These are phyloP conservation scores for Suillus ampliporus DNA, from an alignment of 768 basidiomycete species.

Conservation along the genomic window DNA sequence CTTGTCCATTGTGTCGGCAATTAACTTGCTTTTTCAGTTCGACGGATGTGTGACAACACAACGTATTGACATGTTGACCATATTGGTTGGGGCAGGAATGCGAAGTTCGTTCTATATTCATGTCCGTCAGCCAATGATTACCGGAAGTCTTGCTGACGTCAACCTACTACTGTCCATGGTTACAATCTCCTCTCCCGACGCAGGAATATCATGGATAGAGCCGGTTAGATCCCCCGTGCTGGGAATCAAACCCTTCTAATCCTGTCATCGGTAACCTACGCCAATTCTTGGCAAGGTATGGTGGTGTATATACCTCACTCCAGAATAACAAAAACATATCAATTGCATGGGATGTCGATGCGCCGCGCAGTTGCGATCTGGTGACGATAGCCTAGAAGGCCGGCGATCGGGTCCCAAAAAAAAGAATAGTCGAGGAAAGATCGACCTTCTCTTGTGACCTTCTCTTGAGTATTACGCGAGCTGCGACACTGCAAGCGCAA, in stretches of 20 bases:
- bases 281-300: background rate
- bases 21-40: background rate
- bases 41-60: background rate
- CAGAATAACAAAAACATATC: background rate
- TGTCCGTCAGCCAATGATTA: conserved; percentile 2
- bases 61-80: background rate
- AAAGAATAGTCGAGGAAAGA: background rate
- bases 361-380: background rate
- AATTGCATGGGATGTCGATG: background rate
- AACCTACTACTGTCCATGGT: conserved; percentile 3
- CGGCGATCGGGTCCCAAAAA: background rate
- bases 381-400: background rate
- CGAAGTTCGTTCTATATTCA: background rate
- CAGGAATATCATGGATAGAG: background rate
- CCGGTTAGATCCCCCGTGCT: background rate
- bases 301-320: background rate
- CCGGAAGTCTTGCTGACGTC: background rate
- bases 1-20: conserved; percentile 1
- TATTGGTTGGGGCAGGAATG: background rate
- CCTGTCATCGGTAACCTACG: background rate
- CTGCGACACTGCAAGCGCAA: too few species aligned
- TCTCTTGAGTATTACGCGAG: too few species aligned
- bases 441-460: background rate
- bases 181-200: background rate
- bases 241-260: too few species aligned